phyloP scores from a whole-genome alignment of 1,284 basidiomycete genomes.

The Entoloma clypeatum region DNA sequence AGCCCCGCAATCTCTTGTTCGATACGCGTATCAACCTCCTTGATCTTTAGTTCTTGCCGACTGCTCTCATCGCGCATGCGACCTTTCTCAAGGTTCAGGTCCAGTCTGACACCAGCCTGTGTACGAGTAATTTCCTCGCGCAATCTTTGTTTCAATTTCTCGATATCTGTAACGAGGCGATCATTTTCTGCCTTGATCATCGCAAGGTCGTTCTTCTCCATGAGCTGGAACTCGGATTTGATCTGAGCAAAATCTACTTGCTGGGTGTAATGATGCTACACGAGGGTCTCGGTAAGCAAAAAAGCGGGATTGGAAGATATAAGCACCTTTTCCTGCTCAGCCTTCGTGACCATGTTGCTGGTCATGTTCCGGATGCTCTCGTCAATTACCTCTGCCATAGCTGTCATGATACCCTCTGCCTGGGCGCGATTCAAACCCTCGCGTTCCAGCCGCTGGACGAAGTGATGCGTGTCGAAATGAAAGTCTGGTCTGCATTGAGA shows the following conservation, averaged over 20 bases:
- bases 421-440: constrained; percentile 86
- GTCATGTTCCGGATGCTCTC: constrained; percentile 94
- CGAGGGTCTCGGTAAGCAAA: background rate
- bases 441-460: constrained; percentile 83
- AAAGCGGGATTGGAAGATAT: background rate
- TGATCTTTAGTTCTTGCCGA: constrained; percentile 94
- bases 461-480: constrained; percentile 94
- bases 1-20: constrained; percentile 94
- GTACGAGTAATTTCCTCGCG: constrained; percentile 91
- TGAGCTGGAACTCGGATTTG: constrained; percentile 93
- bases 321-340: constrained; percentile 89
- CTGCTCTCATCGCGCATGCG: constrained; percentile 92
- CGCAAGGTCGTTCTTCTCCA: constrained; percentile 96
- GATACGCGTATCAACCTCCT: constrained; percentile 96
- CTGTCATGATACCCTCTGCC: constrained; percentile 92
- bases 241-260: constrained; percentile 97
- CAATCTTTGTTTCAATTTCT: constrained; percentile 93
- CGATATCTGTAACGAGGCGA: constrained; percentile 85
- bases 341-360: constrained; percentile 88
- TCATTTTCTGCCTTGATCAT: constrained; percentile 97
- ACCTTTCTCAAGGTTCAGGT: constrained; percentile 96
- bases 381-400: constrained; percentile 92
- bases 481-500: constrained; percentile 40
- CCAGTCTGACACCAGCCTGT: constrained; percentile 91
- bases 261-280: constrained; percentile 89